Base-by-base conservation (phyloP, 2,329 filamentous ascomycete genomes). In the Penicillium sp. region DNA sequence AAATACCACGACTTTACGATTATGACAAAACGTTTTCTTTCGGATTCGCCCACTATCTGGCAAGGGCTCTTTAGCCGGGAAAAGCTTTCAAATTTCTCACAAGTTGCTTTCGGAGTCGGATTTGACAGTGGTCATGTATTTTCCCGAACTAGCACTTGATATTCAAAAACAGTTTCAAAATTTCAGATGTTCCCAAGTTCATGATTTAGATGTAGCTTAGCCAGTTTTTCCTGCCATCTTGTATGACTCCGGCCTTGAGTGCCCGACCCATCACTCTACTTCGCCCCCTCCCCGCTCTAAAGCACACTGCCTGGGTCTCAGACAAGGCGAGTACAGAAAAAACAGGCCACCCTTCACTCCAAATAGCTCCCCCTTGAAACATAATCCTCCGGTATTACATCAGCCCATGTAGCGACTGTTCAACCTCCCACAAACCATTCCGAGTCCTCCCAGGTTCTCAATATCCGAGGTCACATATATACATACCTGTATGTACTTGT, bases 1-100 rank as follows among this genome's bases (percentile, higher is more conserved):
- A 57, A 52, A 56, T 25, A 53, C 31, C 53, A 67, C 58, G 65
- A 67, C 42, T 50, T 67, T 61, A 67, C 60, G 65, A 67, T 62
- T 53, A 65, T 53, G 59, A 65, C n/a, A 61, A 61, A 52, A 27
- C 27, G 19, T 36, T 42, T 43, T 50, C 21, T 58, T 60, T 60
- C 45, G 39, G 38, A 42, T 55, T 60, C 52, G 50, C 48, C 51
- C 15, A 33, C 19, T 31, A 44, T 27, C n/a, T 23, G 44, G 61
- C 60, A 36, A 35, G 42, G 55, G 55, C 58, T 60, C 49, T 60
- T 53, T 48, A 55, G 57, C 58, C 49, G 50, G 55, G 41, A 53
- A 58, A 61, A 58, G 52, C 45, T 39, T 44, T 54, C 49, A 44
- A 35, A 49, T 47, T 38, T 50, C 17, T 54, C 31, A 43, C 38